Evolutionary conservation across 2,329 filamentous ascomycete genomes (phyloP), one percentile per base, ranked within the genome.

Genomic region (Cytospora chrysosperma): DNA sequence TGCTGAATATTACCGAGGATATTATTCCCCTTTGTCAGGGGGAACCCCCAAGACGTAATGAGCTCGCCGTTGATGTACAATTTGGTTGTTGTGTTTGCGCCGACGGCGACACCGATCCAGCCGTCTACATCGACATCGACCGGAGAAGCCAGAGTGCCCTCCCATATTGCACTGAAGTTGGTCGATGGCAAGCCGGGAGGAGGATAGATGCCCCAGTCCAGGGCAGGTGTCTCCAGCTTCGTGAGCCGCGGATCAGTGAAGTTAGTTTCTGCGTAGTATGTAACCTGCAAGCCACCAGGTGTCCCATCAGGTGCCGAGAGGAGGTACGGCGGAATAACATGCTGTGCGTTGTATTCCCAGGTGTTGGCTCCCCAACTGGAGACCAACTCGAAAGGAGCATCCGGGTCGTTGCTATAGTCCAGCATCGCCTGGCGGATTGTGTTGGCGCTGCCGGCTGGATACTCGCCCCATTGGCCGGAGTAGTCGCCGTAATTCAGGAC

Each of bases 111-210:
- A 1, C 78, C 78, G 32, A 80, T 72, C 75, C 76, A 80, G 6
- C 78, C 78, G 17, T 77, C 70, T 2, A 78, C 72, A 30, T 75
- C 73, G 15, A 57, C 24, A 34, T 66, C 76, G 15, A 78, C 75
- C 1, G 77, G 74, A 0, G 76, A 73, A 19, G 70, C 67, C 19
- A 80, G 59, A 1, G 70, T 67, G 6, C 78, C 78, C 67, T 79
- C 77, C 78, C 78, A 80, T 15, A 74, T 68, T 0, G 73, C 77
- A 59, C 77, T 79, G 67, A 80, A 80, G 64, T 80, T 80, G 63
- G 76, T 80, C 0, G 75, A 79, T 10, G 76, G 72, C 1, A 79
- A 69, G 5, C 74, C 75, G 2, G 75, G 71, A 0, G 78, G 78
- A 13, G 78, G 78, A 58, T 78, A 80, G 30, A 79, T 65, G 3